A percentile compares a stretch with the other conserved stretches of the same genome.
Conservation (phyloP, 179 eudicot genomes). For the Pouteria campechiana region DNA sequence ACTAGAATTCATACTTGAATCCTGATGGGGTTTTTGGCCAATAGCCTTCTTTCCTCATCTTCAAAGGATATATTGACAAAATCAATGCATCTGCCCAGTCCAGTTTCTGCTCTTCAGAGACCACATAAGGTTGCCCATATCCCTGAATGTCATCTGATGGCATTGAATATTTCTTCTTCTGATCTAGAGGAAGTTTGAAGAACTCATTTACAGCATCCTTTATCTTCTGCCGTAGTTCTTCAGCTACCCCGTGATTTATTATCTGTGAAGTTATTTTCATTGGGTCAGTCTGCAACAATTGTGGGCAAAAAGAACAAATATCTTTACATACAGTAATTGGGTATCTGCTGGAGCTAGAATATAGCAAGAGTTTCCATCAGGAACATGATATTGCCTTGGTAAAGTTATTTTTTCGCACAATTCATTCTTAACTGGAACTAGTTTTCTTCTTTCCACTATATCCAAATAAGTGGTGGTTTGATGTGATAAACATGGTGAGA, state of each 20-base stretch:
- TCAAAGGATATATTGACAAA: neutral
- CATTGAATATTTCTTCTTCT: constrained; percentile 3
- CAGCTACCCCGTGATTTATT: constrained; percentile 4
- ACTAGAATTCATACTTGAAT: constrained; percentile 8
- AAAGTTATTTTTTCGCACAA: neutral
- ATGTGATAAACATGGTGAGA: no score
- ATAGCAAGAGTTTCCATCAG: neutral
- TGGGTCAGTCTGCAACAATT: no score
- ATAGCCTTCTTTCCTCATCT: neutral
- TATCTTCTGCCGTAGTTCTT: neutral
- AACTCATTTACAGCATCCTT: constrained; percentile 5
- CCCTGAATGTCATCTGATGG: neutral
- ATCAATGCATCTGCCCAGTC: constrained; percentile 10
- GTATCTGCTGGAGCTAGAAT: neutral
- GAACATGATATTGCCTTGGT: neutral
- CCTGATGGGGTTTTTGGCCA: constrained; percentile 6
- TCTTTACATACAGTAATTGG: neutral
- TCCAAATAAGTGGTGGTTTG: no score
- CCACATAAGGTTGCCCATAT: constrained; percentile 1
- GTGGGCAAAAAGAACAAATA: neutral
- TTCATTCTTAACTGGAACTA: neutral
- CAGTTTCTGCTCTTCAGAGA: constrained; percentile 6
- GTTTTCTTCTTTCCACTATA: no score
- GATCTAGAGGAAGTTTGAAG: constrained; percentile 8
- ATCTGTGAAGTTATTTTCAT: constrained; percentile 1